Conservation (phyloP, 177 flowering plant species). For the Vitis hybrid region DNA sequence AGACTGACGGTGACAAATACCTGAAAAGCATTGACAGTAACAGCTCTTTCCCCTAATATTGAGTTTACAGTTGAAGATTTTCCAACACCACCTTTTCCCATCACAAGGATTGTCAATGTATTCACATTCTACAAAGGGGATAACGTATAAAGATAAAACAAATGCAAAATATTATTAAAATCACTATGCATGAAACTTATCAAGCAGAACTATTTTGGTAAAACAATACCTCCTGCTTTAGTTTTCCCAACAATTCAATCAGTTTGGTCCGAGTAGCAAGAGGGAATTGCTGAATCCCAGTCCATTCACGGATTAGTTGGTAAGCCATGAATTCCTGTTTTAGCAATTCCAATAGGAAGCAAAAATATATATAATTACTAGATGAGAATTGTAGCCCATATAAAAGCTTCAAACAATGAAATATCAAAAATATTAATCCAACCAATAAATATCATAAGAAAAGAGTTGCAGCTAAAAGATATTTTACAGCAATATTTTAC, state of each 20-base stretch:
- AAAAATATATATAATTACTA: too few species aligned
- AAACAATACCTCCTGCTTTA: constrained; percentile 75
- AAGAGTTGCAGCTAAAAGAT: too few species aligned
- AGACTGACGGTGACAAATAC: constrained; percentile 22
- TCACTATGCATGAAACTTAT: too few species aligned
- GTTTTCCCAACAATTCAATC: constrained; percentile 65
- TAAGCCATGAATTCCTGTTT: constrained; percentile 12
- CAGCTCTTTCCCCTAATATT: constrained; percentile 82
- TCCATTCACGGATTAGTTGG: constrained; percentile 63
- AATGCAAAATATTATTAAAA: too few species aligned
- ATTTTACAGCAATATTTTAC: too few species aligned
- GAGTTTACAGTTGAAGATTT: constrained; percentile 99
- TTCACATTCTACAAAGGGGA: constrained; percentile 42
- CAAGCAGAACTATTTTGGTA: background rate
- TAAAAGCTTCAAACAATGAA: too few species aligned
- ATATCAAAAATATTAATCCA: too few species aligned
- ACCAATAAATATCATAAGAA: too few species aligned
- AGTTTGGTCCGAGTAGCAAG: constrained; percentile 73
- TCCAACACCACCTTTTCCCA: constrained; percentile 99
- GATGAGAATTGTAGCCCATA: too few species aligned
- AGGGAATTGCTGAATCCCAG: constrained; percentile 83
- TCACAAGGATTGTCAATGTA: constrained; percentile 83
- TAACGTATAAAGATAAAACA: background rate
- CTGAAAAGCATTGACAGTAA: constrained; percentile 86
- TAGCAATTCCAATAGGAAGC: too few species aligned